Conservation (phyloP, 2,329 filamentous ascomycete genomes). For the Colletotrichum sp. region DNA sequence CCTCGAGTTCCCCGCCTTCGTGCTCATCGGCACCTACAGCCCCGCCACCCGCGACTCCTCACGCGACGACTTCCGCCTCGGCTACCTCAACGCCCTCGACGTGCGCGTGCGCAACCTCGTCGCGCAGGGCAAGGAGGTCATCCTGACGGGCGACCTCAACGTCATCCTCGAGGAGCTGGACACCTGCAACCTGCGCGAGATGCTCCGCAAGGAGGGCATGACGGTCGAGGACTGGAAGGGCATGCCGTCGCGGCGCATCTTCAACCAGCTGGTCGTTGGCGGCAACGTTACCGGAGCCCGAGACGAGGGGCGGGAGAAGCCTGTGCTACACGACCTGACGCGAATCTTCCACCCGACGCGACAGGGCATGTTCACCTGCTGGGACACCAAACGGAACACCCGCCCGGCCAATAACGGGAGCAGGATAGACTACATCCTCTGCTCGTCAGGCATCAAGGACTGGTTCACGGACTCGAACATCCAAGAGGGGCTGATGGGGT, state of each 20-base stretch:
- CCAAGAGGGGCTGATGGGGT: slow-evolving; percentile 91
- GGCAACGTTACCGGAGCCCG: slow-evolving; percentile 71
- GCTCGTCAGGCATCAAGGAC: slow-evolving; percentile 75
- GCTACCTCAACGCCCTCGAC: slow-evolving; percentile 82
- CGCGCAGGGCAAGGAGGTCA: slow-evolving; percentile 80
- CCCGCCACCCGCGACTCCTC: slow-evolving; percentile 88
- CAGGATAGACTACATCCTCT: slow-evolving; percentile 92
- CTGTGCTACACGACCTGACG: slow-evolving; percentile 84
- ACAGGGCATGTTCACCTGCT: slow-evolving; percentile 94
- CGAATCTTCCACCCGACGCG: slow-evolving; percentile 78
- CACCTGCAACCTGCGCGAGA: slow-evolving; percentile 75
- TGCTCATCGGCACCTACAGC: slow-evolving; percentile 90
- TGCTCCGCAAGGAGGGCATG: slow-evolving; percentile 72
- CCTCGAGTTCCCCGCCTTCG: slow-evolving; percentile 93
- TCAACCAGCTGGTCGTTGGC: slow-evolving; percentile 84
- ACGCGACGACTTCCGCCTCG: slow-evolving; percentile 80
- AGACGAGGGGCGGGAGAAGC: slow-evolving; percentile 71
- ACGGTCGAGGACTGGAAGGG: slow-evolving; percentile 76
- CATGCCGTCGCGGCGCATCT: slow-evolving; percentile 73
- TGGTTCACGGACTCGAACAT: slow-evolving; percentile 88
- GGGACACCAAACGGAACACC: slow-evolving; percentile 95
- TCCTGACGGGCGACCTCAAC: slow-evolving; percentile 90
- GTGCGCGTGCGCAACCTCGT: slow-evolving; percentile 84
- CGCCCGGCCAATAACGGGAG: slow-evolving; percentile 93
- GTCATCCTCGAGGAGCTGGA: slow-evolving; percentile 75